Evolutionary conservation across 2,329 filamentous ascomycete genomes (phyloP).

Genomic region (Chrysoporthe cubensis): DNA sequence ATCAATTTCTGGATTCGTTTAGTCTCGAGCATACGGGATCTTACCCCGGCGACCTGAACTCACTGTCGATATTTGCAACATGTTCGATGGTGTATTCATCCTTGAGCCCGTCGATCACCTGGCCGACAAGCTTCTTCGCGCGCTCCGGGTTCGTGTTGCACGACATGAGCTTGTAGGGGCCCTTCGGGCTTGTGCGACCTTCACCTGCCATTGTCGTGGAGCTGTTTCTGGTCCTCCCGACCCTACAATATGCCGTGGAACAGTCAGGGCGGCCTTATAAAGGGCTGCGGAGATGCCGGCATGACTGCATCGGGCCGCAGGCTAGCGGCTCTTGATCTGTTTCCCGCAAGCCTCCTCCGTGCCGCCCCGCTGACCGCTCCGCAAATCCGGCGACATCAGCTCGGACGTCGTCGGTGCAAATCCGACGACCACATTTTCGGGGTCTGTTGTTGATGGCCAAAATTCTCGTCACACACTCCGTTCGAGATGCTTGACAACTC

Average conservation of each 20-base stretch:
- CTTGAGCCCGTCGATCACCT: slow-evolving; percentile 63
- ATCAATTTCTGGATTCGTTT: slow-evolving; percentile 10
- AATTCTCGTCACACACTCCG: neutral
- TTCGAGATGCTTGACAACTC: neutral
- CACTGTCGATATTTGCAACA: slow-evolving; percentile 65
- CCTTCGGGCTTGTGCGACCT: slow-evolving; percentile 43
- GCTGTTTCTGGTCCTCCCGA: neutral
- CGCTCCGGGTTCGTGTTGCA: slow-evolving; percentile 71
- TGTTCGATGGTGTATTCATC: slow-evolving; percentile 67
- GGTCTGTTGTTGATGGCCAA: neutral
- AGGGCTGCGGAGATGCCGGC: neutral
- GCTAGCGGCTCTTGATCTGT: neutral
- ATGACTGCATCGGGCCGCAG: too few species aligned
- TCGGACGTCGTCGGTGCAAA: neutral
- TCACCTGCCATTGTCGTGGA: too few species aligned
- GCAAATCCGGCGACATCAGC: neutral
- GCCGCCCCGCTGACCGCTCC: neutral
- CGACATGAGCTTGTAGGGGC: slow-evolving; percentile 66
- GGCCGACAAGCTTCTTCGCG: slow-evolving; percentile 64
- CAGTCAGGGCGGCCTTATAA: neutral
- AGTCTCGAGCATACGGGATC: neutral
- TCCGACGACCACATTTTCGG: neutral
- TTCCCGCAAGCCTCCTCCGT: neutral
- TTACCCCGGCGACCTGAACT: slow-evolving; percentile 30
- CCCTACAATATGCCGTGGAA: neutral